Percentiles rank a stretch among this genome's conserved stretches.
Conservation (phyloP, 148 eudicot genomes). For the Vaccinium darrowii region DNA sequence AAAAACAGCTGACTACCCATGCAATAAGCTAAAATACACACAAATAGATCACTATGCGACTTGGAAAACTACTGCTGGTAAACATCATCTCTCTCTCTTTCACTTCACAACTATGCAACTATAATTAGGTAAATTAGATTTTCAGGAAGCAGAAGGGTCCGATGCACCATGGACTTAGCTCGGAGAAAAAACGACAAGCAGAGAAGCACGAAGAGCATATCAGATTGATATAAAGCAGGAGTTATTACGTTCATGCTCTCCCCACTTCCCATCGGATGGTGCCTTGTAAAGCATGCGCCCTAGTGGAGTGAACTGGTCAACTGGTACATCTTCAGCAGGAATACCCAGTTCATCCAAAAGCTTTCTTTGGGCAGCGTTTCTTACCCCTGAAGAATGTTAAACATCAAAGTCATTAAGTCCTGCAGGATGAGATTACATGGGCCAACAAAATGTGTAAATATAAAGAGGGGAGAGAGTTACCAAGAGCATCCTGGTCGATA, state of each 20-base stretch:
- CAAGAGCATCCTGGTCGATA: slow-evolving; percentile 68
- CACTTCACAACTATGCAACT: background rate
- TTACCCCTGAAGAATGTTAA: slow-evolving; percentile 53
- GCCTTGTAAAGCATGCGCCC: slow-evolving; percentile 97
- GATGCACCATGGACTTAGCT: background rate
- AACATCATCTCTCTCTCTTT: background rate
- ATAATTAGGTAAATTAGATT: background rate
- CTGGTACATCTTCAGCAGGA: slow-evolving; percentile 85
- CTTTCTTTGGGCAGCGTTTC: slow-evolving; percentile 98
- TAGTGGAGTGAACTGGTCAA: slow-evolving; percentile 79
- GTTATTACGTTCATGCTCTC: slow-evolving; percentile 86
- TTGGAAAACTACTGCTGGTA: background rate
- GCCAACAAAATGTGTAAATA: background rate
- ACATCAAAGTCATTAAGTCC: background rate
- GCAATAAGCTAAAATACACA: background rate
- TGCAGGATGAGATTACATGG: background rate
- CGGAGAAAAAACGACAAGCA: background rate
- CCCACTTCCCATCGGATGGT: slow-evolving; percentile 99
- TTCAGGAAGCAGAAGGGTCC: background rate
- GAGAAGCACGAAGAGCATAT: background rate
- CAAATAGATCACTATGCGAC: background rate
- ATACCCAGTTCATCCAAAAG: slow-evolving; percentile 93
- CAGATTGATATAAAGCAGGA: background rate
- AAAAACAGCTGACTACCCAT: background rate
- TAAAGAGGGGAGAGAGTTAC: slow-evolving; percentile 27